Base-by-base conservation (phyloP, 2,329 filamentous ascomycete genomes). In the Aureobasidium namibiae region DNA sequence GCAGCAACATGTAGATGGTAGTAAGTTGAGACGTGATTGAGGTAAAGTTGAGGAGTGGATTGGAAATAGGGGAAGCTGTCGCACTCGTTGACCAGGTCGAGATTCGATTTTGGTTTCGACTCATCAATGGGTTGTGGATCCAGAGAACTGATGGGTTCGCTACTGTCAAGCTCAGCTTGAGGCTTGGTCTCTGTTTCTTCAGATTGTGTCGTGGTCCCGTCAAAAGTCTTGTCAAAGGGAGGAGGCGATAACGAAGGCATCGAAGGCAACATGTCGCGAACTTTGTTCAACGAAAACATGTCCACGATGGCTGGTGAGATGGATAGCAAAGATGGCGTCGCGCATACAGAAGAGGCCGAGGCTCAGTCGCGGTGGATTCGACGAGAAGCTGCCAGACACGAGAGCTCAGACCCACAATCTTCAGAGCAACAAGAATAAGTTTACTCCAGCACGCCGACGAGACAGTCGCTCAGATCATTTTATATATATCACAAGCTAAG, bases 51-150 rank as follows among this genome's bases (percentile, higher is more conserved):
- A 10, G 82, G 80, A 63, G 86, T 76, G 58, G 77, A 78, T 59
- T 86, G 79, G 59, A 81, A 79, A 73, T 95, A 90, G 1, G 91
- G 91, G 68, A 95, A 95, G 67, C 74, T 79, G 69, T 84, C 81
- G 72, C 80, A 82, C 71, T 83, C 80, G 56, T 77, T 73, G 49
- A 84, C 70, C 26, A 84, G 73, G 54, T 83, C 79, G 52, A 84
- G 73, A 63, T 82, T 79, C 26, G 77, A 76, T 62, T 70, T 72
- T 2, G 70, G 70, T 5, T 68, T 67, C 8, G 64, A 52, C 2
- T 61, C 41, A 3, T 61, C 44, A 21, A 70, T 67, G 9, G 69
- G 68, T 24, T 53, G 61, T 13, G 71, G 71, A 14, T 70, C 23
- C 39, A 57, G n/a, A 38, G 36, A 44, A 45, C 5, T 45, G 56